Conservation (phyloP, 257 asterid species). For the Capsicum baccatum region DNA sequence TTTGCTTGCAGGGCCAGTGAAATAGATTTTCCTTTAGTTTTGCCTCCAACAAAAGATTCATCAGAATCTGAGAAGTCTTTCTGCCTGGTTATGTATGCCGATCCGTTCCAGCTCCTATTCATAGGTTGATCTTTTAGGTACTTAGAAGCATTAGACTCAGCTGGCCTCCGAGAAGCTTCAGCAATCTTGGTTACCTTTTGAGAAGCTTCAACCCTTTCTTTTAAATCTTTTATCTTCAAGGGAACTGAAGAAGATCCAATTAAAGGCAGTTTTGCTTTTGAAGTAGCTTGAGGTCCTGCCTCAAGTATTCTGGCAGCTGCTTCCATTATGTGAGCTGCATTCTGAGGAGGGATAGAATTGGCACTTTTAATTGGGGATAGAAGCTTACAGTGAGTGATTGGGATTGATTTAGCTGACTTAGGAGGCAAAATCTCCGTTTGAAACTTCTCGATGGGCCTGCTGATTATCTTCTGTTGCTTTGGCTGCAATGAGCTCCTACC, state of each 20-base stretch:
- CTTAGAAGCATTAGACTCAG: constrained; percentile 53
- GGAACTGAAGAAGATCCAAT: constrained; percentile 71
- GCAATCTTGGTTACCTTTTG: constrained; percentile 51
- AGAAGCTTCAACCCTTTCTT: constrained; percentile 65
- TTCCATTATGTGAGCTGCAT: constrained; percentile 90
- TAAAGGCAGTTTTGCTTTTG: constrained; percentile 51
- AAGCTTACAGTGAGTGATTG: constrained; percentile 82
- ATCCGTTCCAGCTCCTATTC: constrained; percentile 57
- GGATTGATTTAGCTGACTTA: constrained; percentile 86
- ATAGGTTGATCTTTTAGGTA: constrained; percentile 49
- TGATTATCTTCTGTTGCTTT: constrained; percentile 46
- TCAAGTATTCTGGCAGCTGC: constrained; percentile 84
- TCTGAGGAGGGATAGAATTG: constrained; percentile 52
- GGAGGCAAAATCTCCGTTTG: constrained; percentile 86
- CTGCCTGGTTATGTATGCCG: constrained; percentile 47
- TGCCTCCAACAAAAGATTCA: constrained; percentile 45
- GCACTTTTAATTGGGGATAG: constrained; percentile 82
- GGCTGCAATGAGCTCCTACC: constrained; percentile 38
- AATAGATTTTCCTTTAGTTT: constrained; percentile 65
- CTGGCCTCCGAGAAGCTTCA: constrained; percentile 55
- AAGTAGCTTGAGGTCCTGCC: constrained; percentile 51
- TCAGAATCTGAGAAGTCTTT: constrained; percentile 46
- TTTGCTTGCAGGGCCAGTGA: constrained; percentile 94
- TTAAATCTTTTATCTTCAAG: constrained; percentile 64
- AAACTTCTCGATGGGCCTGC: constrained; percentile 71